Evolutionary conservation across 306 rosid species (phyloP).

Genomic region (Aeschynomene evenia): DNA sequence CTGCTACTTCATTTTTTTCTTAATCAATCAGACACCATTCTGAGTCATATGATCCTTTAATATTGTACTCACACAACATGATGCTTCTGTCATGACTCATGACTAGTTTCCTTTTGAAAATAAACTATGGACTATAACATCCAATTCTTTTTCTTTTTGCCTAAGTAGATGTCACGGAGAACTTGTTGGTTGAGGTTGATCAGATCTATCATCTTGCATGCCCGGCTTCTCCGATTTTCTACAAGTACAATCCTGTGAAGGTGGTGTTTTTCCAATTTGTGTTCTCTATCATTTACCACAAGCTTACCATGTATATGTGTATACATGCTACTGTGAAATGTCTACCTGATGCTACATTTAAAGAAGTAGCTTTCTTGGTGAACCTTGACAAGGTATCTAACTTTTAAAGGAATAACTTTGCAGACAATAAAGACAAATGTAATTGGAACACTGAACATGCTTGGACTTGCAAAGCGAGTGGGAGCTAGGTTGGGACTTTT

Average conservation of each 20-base stretch:
- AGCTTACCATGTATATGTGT: background rate
- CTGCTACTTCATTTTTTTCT: background rate
- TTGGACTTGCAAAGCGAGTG: constrained; percentile 96
- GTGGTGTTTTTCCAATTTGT: constrained; percentile 26
- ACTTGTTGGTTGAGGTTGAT: constrained; percentile 85
- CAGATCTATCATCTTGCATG: constrained; percentile 97
- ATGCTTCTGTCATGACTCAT: background rate
- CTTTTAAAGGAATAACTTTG: constrained; percentile 20
- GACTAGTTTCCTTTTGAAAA: constrained; percentile 1
- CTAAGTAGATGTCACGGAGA: constrained; percentile 75
- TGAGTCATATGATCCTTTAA: background rate
- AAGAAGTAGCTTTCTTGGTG: background rate
- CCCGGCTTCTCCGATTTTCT: too few relatives aligned
- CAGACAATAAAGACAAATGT: constrained; percentile 96
- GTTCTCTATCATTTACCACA: background rate
- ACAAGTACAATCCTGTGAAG: constrained; percentile 95
- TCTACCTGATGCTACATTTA: background rate
- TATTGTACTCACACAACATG: background rate
- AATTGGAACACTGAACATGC: constrained; percentile 90
- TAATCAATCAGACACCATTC: background rate
- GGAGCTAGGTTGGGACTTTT: constrained; percentile 70
- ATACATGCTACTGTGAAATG: background rate
- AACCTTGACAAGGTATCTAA: constrained; percentile 33
- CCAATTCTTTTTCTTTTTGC: background rate
- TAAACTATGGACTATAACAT: background rate